Base-by-base conservation (phyloP, 352 stramenopile species). In the Globisporangium sylvaticum region DNA sequence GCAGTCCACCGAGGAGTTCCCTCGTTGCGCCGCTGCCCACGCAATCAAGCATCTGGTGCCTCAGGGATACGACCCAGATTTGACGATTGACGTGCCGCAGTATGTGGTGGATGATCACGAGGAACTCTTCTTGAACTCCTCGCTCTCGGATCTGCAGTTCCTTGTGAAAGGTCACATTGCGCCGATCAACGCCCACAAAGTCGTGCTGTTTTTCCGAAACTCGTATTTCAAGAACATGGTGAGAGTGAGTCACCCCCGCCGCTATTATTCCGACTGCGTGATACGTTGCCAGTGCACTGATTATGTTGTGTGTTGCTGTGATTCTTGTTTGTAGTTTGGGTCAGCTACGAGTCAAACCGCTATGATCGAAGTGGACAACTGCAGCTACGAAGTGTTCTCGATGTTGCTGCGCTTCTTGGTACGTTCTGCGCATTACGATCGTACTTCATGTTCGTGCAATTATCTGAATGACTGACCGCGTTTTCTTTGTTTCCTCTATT, bases 211-310 rank as follows among this genome's bases (percentile, higher is more conserved):
- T 67, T 94, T 96, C 69, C 87, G 88, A 37, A 96, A 96, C 66
- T 90, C 88, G 66, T 96, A 95, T 72, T 96, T 96, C 82, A 96
- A 96, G 80, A 91, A 91, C 73, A 88, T 95, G 85, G 88, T 96
- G 81, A 83, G 80, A 83, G 85, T 92, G 75, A 91, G 82, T 89
- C 74, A 71, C 18, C 42, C 60, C 55, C 29, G 10, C 31, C 60
- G 14, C 37, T 62, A 14, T 59, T 20, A 44, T 42, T 57, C n/a
- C 18, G 25, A 68, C 55, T 53, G 18, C 37, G 22, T 15, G 42
- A 46, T 24, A 9, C 14, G 12, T 37, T 58, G 2, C 39, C 46
- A 48, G 25, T 48, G 68, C 64, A 53, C 64, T 69, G 57, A 69
- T 58, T 50, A 22, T 52, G 39, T 50, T 72, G 50, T 53, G 46